A percentile compares a stretch with the other conserved stretches of the same genome.
These are phyloP conservation scores for Penicillium rolfsii DNA, from an alignment of 2,329 filamentous ascomycete species.

Conservation along the genomic window DNA sequence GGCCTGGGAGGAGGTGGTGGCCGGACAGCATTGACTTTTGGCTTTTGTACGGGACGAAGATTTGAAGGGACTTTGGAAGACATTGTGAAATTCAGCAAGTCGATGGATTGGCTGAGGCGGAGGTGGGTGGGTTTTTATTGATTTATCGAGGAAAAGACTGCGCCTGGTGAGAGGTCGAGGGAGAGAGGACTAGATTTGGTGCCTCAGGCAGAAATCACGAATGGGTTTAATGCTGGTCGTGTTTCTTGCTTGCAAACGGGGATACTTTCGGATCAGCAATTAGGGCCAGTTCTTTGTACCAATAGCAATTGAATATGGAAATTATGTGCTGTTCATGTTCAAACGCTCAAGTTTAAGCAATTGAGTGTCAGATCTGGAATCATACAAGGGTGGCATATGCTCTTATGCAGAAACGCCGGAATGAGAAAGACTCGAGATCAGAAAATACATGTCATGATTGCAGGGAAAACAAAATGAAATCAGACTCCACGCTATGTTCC, in stretches of 20 bases:
- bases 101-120: not conserved
- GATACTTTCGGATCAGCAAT: not conserved
- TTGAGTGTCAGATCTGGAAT: not conserved
- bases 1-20: constrained; percentile 11
- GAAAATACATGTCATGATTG: not conserved
- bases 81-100: not conserved
- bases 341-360: not conserved
- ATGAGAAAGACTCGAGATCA: not conserved
- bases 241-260: not conserved
- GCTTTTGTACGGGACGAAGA: constrained; percentile 1
- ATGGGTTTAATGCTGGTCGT: not conserved
- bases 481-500: not conserved
- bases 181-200: not conserved
- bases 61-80: not conserved
- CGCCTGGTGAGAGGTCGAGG: not conserved
- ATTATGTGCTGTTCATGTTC: not conserved
- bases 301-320: not conserved
- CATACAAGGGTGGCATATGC: not conserved
- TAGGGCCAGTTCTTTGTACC: not conserved
- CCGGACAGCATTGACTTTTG: not conserved
- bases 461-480: not conserved
- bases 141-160: not conserved
- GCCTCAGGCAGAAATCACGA: constrained; percentile 5
- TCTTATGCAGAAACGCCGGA: not conserved
- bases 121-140: not conserved